Base-by-base conservation (phyloP, 2,329 filamentous ascomycete species). In the Calonectria hawksworthii region DNA sequence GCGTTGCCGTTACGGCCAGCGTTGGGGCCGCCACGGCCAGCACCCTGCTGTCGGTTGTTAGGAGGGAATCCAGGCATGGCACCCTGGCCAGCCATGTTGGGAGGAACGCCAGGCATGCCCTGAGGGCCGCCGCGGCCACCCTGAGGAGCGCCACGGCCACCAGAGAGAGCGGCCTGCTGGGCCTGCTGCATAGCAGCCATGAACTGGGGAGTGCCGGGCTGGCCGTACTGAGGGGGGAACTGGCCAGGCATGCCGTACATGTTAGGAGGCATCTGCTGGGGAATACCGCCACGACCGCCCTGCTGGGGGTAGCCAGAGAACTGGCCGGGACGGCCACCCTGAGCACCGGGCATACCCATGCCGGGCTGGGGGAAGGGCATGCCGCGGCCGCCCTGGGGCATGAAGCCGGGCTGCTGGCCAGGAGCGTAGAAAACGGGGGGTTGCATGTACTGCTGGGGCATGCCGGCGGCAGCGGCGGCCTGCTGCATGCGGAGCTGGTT, bases 401-500 rank as follows among this genome's bases (percentile, higher is more conserved):
- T 89, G 88, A 93, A 94, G 75, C 90, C 90, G 77, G 93, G 93
- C 88, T 95, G 92, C 87, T 95, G 93, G 68, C 94, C 94, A 78
- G 95, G 94, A 76, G 93, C 94, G 85, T 98, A 98, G 91, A 97
- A 99, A 88, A 99, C 96, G 73, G 95, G 93, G 73, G 95, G 93
- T 85, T 95, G 95, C 91, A 98, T 96, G 90, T 91, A 95, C 85
- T 94, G 94, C 87, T 94, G 94, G 80, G 95, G 94, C 91, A 98
- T 95, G 83, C 95, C 96, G 69, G 94, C 95, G 79, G 94, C 94
- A 79, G 96, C 95, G 79, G 96, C 96, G 80, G 96, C 95, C 88
- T 99, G 97, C 90, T 99, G 97, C 93, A 99, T 97, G 84, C 97
- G 94, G 85, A 98, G 93, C 87, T 98, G 96, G 91, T 99, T 99